Percentiles rank a stretch among this genome's conserved stretches.
Conservation (phyloP, 1,284 basidiomycete genomes). For the Ceratobasidium sp. region DNA sequence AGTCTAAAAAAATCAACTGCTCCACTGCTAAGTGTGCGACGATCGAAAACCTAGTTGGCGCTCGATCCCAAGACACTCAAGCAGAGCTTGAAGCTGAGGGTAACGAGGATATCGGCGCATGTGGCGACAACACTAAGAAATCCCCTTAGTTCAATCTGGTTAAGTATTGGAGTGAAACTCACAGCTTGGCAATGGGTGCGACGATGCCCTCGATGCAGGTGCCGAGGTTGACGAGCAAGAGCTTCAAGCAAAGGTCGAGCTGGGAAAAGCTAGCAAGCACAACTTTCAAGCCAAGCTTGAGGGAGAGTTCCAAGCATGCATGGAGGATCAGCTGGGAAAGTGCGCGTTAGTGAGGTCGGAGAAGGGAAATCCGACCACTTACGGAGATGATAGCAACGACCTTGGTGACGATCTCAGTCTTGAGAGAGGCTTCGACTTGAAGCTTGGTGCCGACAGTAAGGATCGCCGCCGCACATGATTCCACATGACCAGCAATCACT, state of each 20-base stretch:
- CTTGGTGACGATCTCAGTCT: neutral
- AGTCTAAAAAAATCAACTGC: too few relatives aligned
- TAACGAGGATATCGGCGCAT: neutral
- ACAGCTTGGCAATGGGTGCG: neutral
- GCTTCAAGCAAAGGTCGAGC: neutral
- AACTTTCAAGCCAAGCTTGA: neutral
- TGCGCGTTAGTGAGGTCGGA: neutral
- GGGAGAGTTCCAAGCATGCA: neutral
- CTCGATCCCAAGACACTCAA: neutral
- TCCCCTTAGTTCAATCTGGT: neutral
- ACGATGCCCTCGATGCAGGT: neutral
- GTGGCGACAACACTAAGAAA: neutral
- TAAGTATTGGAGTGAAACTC: neutral
- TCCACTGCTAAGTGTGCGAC: too few relatives aligned
- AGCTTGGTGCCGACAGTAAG: neutral
- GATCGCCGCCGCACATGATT: neutral
- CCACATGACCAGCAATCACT: neutral
- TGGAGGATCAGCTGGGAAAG: neutral
- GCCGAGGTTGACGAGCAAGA: neutral
- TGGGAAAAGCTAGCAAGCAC: neutral
- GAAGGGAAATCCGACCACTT: neutral
- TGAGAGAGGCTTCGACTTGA: neutral
- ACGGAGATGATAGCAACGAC: neutral
- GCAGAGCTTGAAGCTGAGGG: neutral
- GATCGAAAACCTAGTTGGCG: too few relatives aligned